Conservation (phyloP, 345 rosid species). For the Populus ilicifolia region DNA sequence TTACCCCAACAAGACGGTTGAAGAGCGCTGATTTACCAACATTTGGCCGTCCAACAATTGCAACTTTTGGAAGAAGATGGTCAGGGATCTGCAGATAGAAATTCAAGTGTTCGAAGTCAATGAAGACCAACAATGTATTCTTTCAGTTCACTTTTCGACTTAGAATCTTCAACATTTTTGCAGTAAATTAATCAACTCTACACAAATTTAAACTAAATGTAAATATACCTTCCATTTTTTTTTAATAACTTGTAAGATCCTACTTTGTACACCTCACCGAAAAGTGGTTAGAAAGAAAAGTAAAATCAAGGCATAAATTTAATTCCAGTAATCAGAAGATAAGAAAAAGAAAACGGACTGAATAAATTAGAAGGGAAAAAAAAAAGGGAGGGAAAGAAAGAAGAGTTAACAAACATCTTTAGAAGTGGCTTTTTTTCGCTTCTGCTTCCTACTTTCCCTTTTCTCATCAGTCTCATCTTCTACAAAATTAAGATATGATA, state of each 20-base stretch:
- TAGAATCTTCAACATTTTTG: too few relatives aligned
- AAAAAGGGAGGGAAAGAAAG: background rate
- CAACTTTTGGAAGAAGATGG: constrained; percentile 73
- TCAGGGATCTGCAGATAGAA: constrained; percentile 72
- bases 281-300: too few relatives aligned
- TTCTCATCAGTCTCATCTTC: constrained; percentile 52
- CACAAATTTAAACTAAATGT: too few relatives aligned
- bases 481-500: constrained; percentile 12
- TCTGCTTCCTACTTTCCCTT: constrained; percentile 54
- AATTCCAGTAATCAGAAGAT: background rate
- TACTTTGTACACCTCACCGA: too few relatives aligned
- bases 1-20: constrained; percentile 94
- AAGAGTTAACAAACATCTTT: constrained; percentile 35
- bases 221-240: too few relatives aligned
- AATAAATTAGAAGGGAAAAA: background rate
- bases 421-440: constrained; percentile 31
- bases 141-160: too few relatives aligned
- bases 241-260: too few relatives aligned
- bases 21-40: constrained; percentile 95
- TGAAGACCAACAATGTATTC: too few relatives aligned
- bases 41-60: constrained; percentile 94
- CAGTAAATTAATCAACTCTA: too few relatives aligned
- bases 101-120: background rate
- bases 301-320: too few relatives aligned
- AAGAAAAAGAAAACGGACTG: background rate